Percentiles rank a stretch among this genome's conserved stretches.
These are phyloP conservation scores for Planoprotostelium fungivorum DNA, from an alignment of 78 protist genomes.

Conservation along the genomic window DNA sequence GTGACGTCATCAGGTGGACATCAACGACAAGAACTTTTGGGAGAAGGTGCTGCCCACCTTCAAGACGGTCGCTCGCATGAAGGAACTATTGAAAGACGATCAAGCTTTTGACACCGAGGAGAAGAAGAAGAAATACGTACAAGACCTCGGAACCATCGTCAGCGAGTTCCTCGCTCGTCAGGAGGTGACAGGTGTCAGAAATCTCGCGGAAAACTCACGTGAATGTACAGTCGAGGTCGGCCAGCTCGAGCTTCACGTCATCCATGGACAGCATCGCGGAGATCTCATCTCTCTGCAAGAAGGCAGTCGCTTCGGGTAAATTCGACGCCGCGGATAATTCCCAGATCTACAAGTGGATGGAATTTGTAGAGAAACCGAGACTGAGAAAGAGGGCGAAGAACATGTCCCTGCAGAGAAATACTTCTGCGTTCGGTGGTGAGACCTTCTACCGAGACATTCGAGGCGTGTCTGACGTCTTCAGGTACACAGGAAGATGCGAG, in stretches of 20 bases:
- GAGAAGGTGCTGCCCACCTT: slow-evolving; percentile 61
- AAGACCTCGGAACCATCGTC: slow-evolving; percentile 3
- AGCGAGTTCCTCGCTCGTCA: background rate
- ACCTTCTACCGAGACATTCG: too few relatives aligned
- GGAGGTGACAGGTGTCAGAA: background rate
- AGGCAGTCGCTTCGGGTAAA: background rate
- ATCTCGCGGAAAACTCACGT: background rate
- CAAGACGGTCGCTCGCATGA: slow-evolving; percentile 49
- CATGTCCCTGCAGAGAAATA: too few relatives aligned
- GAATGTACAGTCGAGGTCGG: background rate
- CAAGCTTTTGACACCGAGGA: background rate
- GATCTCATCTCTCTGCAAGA: background rate
- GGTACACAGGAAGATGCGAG: background rate
- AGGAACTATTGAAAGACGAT: slow-evolving; percentile 18
- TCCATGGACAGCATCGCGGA: background rate
- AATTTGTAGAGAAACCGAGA: background rate
- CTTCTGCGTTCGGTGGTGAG: too few relatives aligned
- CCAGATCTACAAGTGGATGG: background rate
- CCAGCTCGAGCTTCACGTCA: background rate
- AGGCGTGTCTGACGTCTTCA: background rate
- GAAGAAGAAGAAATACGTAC: slow-evolving; percentile 1
- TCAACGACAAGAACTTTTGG: slow-evolving; percentile 79
- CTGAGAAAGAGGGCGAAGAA: background rate
- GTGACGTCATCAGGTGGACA: slow-evolving; percentile 16
- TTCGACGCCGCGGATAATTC: background rate